These are phyloP conservation scores for Phalaenopsis aphrodite DNA, from an alignment of 106 monocot species.

Conservation along the genomic window DNA sequence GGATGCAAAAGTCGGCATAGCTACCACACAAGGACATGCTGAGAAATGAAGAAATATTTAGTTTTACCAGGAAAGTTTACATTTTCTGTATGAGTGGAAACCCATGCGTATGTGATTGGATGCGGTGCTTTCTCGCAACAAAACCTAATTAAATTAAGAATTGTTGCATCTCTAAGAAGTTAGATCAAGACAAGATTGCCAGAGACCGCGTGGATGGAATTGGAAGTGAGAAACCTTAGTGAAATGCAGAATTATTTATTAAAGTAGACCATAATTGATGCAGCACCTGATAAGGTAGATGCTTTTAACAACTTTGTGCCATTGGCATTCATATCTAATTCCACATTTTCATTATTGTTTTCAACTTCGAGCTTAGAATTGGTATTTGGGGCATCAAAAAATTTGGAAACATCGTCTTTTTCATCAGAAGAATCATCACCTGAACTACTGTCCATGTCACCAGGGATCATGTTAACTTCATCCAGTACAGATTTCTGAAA, in stretches of 20 bases:
- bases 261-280: background rate
- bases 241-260: background rate
- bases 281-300: background rate
- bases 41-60: background rate
- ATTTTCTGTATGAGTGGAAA: too few species aligned
- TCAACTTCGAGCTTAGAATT: background rate
- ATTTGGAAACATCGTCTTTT: background rate
- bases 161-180: too few species aligned
- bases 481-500: constrained; percentile 65
- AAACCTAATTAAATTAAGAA: too few species aligned
- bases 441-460: background rate
- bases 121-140: too few species aligned
- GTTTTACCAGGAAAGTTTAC: too few species aligned
- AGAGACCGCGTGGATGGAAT: background rate
- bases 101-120: too few species aligned
- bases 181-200: background rate
- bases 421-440: background rate
- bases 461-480: constrained; percentile 4
- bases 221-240: background rate
- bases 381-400: background rate
- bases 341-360: background rate
- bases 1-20: background rate
- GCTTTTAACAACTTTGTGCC: background rate
- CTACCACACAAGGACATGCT: background rate
- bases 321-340: background rate